A percentile compares a stretch with the other conserved stretches of the same genome.
These are phyloP conservation scores for Acanthamoeba healyi DNA, from an alignment of 208 protist species.

Conservation along the genomic window DNA sequence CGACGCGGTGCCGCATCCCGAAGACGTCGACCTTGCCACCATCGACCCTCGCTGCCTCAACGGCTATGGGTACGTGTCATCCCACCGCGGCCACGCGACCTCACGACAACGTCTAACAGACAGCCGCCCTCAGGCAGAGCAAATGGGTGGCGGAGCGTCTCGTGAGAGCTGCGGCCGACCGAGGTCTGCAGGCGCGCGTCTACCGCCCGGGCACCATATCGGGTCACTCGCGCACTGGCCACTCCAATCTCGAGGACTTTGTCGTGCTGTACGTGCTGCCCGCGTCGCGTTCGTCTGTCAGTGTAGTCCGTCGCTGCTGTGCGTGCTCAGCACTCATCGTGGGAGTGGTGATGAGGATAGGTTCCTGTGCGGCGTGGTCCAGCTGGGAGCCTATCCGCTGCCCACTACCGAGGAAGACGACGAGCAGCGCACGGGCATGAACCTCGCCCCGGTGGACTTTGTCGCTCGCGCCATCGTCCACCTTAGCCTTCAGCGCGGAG, in stretches of 20 bases:
- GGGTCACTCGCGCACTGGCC: conserved; percentile 15
- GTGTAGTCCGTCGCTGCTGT: neutral
- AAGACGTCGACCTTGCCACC: conserved; percentile 27
- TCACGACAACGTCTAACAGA: neutral
- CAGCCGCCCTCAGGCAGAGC: neutral
- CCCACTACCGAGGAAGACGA: neutral
- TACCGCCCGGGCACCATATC: conserved; percentile 45
- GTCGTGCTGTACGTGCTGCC: neutral
- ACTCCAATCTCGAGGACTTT: conserved; percentile 56
- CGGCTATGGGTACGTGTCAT: neutral
- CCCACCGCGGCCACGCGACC: too few relatives aligned
- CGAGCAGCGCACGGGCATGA: neutral
- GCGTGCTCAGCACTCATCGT: neutral
- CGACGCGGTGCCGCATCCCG: neutral
- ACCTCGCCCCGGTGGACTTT: conserved; percentile 51
- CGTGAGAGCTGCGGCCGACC: neutral
- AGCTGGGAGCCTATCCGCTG: conserved; percentile 6
- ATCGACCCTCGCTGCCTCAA: neutral
- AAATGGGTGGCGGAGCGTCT: conserved; percentile 53
- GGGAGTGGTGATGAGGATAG: neutral
- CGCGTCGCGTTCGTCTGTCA: neutral
- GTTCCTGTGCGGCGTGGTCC: conserved; percentile 46
- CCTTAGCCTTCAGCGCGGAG: conserved; percentile 1
- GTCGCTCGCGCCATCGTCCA: conserved; percentile 20
- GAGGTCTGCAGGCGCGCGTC: conserved; percentile 10